phyloP scores from a whole-genome alignment of 306 rosid genomes.

The Abrus pulchellus region DNA sequence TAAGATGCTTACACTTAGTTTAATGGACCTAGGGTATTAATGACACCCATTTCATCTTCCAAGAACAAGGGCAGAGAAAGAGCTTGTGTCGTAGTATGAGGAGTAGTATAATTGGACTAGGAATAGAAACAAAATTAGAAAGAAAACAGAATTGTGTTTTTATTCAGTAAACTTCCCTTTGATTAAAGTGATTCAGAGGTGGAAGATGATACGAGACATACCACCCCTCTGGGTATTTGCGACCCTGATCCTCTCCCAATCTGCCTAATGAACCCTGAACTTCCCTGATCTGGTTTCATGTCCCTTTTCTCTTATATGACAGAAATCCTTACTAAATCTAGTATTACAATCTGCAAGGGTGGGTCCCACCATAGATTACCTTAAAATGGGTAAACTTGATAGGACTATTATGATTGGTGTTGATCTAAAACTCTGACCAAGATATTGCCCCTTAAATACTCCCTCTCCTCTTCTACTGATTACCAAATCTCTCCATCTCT shows the following conservation, averaged over 20 bases:
- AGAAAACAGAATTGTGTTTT: background rate
- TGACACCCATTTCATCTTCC: background rate
- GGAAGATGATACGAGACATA: background rate
- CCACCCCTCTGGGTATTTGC: background rate
- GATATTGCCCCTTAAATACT: no score
- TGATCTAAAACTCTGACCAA: background rate
- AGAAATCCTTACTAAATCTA: background rate
- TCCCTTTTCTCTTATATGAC: background rate
- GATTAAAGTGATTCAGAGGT: background rate
- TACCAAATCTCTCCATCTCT: no score
- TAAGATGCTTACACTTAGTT: background rate
- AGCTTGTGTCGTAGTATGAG: background rate
- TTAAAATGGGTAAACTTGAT: background rate
- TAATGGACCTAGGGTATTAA: background rate
- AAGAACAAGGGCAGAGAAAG: background rate
- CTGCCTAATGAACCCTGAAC: background rate
- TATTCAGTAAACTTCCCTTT: background rate
- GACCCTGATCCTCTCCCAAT: background rate
- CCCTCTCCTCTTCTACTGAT: no score
- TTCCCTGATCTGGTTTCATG: background rate
- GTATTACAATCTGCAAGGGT: background rate
- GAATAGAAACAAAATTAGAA: background rate
- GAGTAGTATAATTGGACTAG: background rate
- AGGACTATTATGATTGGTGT: background rate
- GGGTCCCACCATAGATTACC: background rate